Percentiles rank a stretch among this genome's conserved stretches.
phyloP scores from a whole-genome alignment of 2,329 filamentous ascomycete genomes.

The Escovopsis sp. region DNA sequence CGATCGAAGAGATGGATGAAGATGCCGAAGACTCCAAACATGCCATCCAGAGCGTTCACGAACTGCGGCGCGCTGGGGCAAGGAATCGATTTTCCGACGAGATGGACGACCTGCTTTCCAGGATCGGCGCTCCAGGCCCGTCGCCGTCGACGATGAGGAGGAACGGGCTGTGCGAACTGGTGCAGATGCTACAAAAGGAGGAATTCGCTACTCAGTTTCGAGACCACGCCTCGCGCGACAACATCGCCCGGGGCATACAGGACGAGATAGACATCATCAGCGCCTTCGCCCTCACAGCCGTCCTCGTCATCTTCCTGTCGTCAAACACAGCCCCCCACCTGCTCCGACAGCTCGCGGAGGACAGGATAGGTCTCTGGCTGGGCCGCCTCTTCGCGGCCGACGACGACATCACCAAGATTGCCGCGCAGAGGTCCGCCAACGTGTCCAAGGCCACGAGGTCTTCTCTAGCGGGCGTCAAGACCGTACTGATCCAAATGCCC shows the following conservation, averaged over 20 bases:
- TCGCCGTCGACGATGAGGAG: conserved; percentile 37
- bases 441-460: conserved; percentile 49
- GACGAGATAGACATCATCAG: conserved; percentile 44
- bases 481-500: conserved; percentile 32
- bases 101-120: conserved; percentile 46
- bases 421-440: conserved; percentile 50
- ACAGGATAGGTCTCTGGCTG: conserved; percentile 40
- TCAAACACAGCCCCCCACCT: conserved; percentile 45
- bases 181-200: conserved; percentile 43
- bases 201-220: conserved; percentile 55
- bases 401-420: conserved; percentile 43
- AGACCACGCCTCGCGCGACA: conserved; percentile 55
- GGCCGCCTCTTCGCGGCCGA: conserved; percentile 35
- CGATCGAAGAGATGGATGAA: conserved; percentile 19
- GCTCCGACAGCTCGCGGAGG: conserved; percentile 38
- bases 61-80: conserved; percentile 48
- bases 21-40: conserved; percentile 27
- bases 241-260: conserved; percentile 46
- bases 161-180: conserved; percentile 43
- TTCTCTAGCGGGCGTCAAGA: conserved; percentile 39
- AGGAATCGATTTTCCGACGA: conserved; percentile 52
- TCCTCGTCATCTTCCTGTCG: conserved; percentile 46
- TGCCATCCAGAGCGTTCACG: conserved; percentile 47
- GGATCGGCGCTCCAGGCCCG: conserved; percentile 36
- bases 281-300: conserved; percentile 47